Evolutionary conservation across 345 rosid species (phyloP).

Genomic region (Sisymbrium altissimum): DNA sequence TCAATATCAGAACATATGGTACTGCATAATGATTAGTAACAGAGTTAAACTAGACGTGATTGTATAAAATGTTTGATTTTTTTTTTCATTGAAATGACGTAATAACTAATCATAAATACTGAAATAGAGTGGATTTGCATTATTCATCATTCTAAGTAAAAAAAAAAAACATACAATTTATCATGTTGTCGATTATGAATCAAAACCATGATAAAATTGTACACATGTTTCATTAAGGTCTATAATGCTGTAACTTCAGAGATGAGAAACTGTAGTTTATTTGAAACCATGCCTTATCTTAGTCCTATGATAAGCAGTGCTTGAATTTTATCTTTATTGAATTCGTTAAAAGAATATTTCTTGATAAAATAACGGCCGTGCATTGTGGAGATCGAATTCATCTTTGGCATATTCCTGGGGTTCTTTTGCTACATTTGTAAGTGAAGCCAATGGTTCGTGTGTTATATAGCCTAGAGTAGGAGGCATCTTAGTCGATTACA

Average conservation of each 20-base stretch:
- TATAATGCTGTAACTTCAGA: background rate
- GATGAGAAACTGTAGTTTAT: background rate
- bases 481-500: background rate
- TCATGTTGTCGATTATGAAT: too few species aligned
- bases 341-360: background rate
- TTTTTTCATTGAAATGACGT: too few species aligned
- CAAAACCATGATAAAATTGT: too few species aligned
- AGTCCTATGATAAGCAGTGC: background rate
- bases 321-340: background rate
- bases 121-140: too few species aligned
- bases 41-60: background rate
- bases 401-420: conserved; percentile 1
- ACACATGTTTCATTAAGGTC: background rate
- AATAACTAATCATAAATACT: too few species aligned
- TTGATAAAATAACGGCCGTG: conserved; percentile 7
- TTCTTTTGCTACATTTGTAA: background rate
- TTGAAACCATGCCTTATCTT: background rate
- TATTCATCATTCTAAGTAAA: too few species aligned
- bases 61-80: too few species aligned
- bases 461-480: background rate
- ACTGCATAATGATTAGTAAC: background rate
- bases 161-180: too few species aligned
- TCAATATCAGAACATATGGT: background rate
- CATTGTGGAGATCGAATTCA: conserved; percentile 24
- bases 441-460: background rate